These are phyloP conservation scores for Prosopis cineraria DNA, from an alignment of 306 rosid species.

Conservation along the genomic window DNA sequence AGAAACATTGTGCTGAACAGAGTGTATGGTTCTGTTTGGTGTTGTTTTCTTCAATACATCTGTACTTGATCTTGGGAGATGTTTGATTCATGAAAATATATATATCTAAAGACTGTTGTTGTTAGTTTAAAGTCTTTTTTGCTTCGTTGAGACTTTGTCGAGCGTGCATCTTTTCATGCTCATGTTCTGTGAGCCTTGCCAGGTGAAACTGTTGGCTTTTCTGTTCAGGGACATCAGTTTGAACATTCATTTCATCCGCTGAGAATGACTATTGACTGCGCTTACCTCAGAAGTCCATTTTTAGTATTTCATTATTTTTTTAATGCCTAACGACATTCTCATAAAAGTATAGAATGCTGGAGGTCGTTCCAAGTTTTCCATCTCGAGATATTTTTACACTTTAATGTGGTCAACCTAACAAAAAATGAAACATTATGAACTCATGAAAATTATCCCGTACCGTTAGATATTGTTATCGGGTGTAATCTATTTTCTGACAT, in stretches of 20 bases:
- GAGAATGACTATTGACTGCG: neutral
- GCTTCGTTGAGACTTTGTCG: neutral
- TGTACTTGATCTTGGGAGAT: neutral
- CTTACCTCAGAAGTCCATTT: neutral
- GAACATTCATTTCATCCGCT: neutral
- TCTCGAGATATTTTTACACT: neutral
- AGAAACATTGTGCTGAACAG: neutral
- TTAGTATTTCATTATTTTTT: neutral
- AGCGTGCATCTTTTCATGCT: conserved; percentile 6
- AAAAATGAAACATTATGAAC: neutral
- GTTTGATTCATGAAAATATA: neutral
- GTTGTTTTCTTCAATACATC: neutral
- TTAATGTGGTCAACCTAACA: neutral
- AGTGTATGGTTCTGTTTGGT: neutral
- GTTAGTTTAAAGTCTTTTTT: neutral
- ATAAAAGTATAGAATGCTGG: neutral
- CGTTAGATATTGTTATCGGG: neutral
- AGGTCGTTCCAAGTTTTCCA: neutral
- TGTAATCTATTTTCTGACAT: conserved; percentile 29
- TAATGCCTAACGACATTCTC: conserved; percentile 24
- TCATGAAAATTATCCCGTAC: neutral
- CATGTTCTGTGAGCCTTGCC: neutral
- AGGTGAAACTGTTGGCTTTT: neutral
- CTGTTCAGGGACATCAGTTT: conserved; percentile 4
- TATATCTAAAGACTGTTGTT: neutral